A percentile compares a stretch with the other conserved stretches of the same genome.
These are phyloP conservation scores for Lithohypha guttulata DNA, from an alignment of 2,329 filamentous ascomycete species.

Conservation along the genomic window DNA sequence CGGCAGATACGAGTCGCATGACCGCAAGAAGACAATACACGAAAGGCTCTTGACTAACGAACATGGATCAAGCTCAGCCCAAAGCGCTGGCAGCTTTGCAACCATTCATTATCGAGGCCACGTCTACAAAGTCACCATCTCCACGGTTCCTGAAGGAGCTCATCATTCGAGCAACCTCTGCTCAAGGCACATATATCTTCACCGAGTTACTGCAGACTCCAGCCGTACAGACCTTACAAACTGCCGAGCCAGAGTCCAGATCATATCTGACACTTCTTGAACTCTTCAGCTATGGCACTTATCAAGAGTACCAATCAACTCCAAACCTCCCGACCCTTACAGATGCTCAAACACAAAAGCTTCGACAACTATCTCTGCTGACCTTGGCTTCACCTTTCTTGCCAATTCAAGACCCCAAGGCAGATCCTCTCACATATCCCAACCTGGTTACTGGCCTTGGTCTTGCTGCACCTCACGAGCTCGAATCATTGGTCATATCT, in stretches of 20 bases:
- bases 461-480: constrained; percentile 54
- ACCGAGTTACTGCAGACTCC: constrained; percentile 77
- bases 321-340: constrained; percentile 59
- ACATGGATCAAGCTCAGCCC: constrained; percentile 39
- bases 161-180: constrained; percentile 78
- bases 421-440: constrained; percentile 53
- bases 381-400: constrained; percentile 52
- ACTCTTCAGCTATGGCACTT: constrained; percentile 89
- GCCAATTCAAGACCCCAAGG: not conserved
- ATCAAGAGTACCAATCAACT: constrained; percentile 58
- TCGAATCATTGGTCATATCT: constrained; percentile 78
- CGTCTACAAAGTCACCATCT: constrained; percentile 60
- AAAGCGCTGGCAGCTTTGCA: constrained; percentile 52
- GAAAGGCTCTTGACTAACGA: no score
- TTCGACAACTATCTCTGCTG: constrained; percentile 81
- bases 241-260: constrained; percentile 46
- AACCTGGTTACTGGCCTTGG: constrained; percentile 56
- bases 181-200: constrained; percentile 83
- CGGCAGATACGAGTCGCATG: no score
- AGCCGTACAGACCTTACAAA: constrained; percentile 62
- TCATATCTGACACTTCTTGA: constrained; percentile 61
- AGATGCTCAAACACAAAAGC: constrained; percentile 65
- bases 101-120: constrained; percentile 83
- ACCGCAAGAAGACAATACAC: no score
- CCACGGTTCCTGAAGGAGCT: constrained; percentile 77